These are phyloP conservation scores for Castanopsis chinensis DNA, from an alignment of 306 rosid species.

Conservation along the genomic window DNA sequence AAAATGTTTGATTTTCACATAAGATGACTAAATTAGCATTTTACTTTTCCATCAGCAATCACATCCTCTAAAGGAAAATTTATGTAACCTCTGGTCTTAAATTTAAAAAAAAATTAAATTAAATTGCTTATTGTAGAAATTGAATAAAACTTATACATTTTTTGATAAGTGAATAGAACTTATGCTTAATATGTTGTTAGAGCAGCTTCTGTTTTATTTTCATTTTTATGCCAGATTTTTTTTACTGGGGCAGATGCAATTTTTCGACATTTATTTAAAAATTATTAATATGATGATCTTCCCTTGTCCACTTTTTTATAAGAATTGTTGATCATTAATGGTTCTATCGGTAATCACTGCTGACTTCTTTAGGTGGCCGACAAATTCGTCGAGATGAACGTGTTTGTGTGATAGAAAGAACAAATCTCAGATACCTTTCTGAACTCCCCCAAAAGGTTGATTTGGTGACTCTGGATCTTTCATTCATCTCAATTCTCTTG, in stretches of 20 bases:
- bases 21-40: background rate
- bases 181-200: too few species aligned
- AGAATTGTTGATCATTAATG: background rate
- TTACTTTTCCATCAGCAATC: constrained; percentile 7
- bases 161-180: too few species aligned
- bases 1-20: constrained; percentile 2
- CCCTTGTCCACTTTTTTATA: background rate
- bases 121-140: background rate
- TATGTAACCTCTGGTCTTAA: background rate
- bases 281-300: background rate
- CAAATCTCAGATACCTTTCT: constrained; percentile 79
- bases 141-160: too few species aligned
- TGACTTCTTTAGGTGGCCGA: constrained; percentile 65
- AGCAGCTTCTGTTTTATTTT: too few species aligned
- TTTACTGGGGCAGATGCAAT: too few species aligned
- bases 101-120: too few species aligned
- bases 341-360: background rate
- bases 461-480: constrained; percentile 88
- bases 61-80: background rate
- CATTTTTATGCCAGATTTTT: too few species aligned
- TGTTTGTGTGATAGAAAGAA: constrained; percentile 78
- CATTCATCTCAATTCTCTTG: constrained; percentile 92
- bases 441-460: constrained; percentile 90
- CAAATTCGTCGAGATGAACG: constrained; percentile 79
- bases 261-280: background rate